Conservation (phyloP, 176 grass and related monocot species). For the Carex pumila region DNA sequence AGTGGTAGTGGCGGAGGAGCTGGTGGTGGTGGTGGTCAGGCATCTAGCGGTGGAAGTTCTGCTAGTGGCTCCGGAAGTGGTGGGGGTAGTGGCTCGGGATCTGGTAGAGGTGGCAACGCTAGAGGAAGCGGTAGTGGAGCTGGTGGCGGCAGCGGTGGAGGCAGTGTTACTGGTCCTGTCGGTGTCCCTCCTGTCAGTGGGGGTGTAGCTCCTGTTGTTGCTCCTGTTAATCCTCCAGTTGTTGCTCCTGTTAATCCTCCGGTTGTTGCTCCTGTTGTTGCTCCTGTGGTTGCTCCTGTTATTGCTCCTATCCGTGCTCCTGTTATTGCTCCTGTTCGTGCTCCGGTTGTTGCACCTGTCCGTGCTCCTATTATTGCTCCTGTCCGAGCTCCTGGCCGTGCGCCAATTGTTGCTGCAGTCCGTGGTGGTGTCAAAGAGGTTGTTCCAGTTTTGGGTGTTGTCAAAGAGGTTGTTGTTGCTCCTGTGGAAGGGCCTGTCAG, state of each 20-base stretch:
- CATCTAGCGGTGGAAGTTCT: not conserved
- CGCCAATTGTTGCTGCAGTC: not conserved
- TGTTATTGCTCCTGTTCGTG: too few relatives aligned
- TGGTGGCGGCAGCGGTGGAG: not conserved
- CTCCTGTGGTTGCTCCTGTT: too few relatives aligned
- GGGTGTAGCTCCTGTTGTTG: not conserved
- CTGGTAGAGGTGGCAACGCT: not conserved
- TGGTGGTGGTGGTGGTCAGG: not conserved
- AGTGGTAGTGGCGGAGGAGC: not conserved
- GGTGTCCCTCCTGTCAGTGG: too few relatives aligned
- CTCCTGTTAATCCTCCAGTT: not conserved
- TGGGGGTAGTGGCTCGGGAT: not conserved
- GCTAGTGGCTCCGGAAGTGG: not conserved
- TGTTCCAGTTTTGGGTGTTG: too few relatives aligned
- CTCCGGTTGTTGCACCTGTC: too few relatives aligned
- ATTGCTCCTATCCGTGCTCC: too few relatives aligned
- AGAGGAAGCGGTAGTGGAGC: not conserved
- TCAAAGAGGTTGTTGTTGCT: not conserved
- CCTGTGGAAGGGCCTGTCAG: too few relatives aligned
- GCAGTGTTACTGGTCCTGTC: not conserved
- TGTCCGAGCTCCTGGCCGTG: too few relatives aligned
- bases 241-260: not conserved
- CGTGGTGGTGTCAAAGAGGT: not conserved
- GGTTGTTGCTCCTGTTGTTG: too few relatives aligned
- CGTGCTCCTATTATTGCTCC: too few relatives aligned